Evolutionary conservation across 306 rosid species (phyloP), one percentile per base, ranked within the genome.

Genomic region (Cucumis melo): DNA sequence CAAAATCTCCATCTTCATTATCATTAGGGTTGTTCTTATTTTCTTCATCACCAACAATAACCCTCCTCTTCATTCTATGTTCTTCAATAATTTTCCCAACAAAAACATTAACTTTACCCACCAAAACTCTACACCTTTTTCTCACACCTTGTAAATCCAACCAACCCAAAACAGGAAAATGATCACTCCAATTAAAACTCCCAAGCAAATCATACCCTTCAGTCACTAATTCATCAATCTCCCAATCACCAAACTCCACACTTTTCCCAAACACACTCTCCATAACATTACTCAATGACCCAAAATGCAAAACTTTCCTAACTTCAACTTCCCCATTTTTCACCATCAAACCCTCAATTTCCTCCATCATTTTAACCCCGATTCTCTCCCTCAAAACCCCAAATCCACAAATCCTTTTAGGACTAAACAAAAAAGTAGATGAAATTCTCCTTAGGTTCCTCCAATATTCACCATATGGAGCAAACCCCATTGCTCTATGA

Each of bases 181-280:
- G 93, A 44, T 92, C 96, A 20, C 91, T 85, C 91, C 92, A 92
- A 74, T 90, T 90, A 58, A 92, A 90, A 39, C 85, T 51, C 34
- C 98, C 93, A 75, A 92, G 85, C 63, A 92, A 46, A 76, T 86
- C 98, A 67, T 90, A 92, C 74, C 96, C 98, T 78, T 92, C 92
- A 14, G 83, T 87, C 60, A 90, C 96, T 77, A 92, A 29, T 10
- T 24, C 67, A 56, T 90, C 93, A 48, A 90, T 84, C 80, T 78
- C 91, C 67, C 83, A 72, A 12, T 59, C 78, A 19, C 54, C 62
- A 72, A 90, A n/a, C 81, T 44, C 56, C 1, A 15, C n/a, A 13
- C 85, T 57, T 74, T 76, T 84, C 0, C 97, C 96, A 75, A 92
- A 92, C 83, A 92, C 96, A 23, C 85, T 86, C 80, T 56, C 83